Base-by-base conservation (phyloP, 768 basidiomycete species). In the Dioszegia crocea region DNA sequence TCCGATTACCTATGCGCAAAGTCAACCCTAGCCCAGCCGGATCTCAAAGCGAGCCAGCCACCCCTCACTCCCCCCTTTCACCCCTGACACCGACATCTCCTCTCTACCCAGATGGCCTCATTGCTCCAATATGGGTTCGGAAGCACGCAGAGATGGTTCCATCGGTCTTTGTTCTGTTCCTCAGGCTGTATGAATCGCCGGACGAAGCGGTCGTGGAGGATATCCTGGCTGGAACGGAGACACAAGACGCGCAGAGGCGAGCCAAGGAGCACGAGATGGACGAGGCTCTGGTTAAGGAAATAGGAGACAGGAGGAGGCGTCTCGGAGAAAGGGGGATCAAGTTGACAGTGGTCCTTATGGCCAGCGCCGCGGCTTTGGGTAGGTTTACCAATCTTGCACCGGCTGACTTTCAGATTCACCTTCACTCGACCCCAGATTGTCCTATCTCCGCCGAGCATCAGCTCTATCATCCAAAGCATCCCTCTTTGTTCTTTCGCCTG, bases 81-180 rank as follows among this genome's bases (percentile, higher is more conserved):
- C 96, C 96, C 0, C 79, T 97, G 39, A 89, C 89, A 0, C 86
- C 87, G 0, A 82, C 87, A 0, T 96, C 92, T 0, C 94, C 96
- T 0, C 80, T 96, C 9, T 84, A 91, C 76, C 96, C 96, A 0
- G 96, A 99, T 72, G 96, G 96, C 0, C 79, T 99, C 54, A 91
- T 99, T 53, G 91, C 96, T 2, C 96, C 96, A 0, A 91, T 98
- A 73, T 99, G 96, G 96, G 85, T 98, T 31, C 83, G 92, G 43
- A 99, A 98, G 77, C 96, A 99, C 70, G 89, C 89, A 0, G 85
- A 89, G 0, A 85, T 96, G 30, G 78, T 97, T 0, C 96, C 96
- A 0, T 87, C 89, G 23, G 93, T 97, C 0, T 94, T 97, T 76
- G 88, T 98, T 9, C 81, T 96, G 60, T 96, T 97, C 75, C 78